Base-by-base conservation (phyloP, 2,329 filamentous ascomycete genomes). In the Ophiostoma tasmaniense region DNA sequence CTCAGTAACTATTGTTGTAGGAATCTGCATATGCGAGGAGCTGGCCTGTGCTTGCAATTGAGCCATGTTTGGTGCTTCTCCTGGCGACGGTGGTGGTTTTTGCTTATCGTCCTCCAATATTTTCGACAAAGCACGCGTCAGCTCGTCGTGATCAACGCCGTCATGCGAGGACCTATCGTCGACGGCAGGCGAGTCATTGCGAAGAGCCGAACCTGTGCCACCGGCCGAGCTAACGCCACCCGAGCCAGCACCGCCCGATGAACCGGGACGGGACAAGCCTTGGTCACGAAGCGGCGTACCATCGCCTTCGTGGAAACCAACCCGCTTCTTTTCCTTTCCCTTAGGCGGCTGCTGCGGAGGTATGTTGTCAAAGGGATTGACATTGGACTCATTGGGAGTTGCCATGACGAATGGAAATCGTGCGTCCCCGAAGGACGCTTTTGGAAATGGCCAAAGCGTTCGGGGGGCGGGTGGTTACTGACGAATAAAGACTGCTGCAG, bases 301-400 rank as follows among this genome's bases (percentile, higher is more conserved):
- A 6, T 69, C 55, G 66, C 68, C 70, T 3, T 70, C 59, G 2
- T 72, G 70, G 45, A 73, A 74, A 17, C 72, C 73, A 17, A 74
- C 73, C 7, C 73, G 71, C 70, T 74, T 74, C 69, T 73, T 74
- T 39, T 74, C 73, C 37, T 72, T 73, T 45, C 52, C 50, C 50
- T 72, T 73, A 17, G 61, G 42, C 20, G 42, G 45, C 25, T 25
- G 69, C 35, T 28, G 61, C 22, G 70, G 64, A 8, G 69, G 67
- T 2, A 67, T 50, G 22, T 14, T 35, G 10, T 66, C 69, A 8
- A 67, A 50, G 20, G 64, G 64, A 64, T 67, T 66, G n/a, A 35
- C 33, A 28, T 59, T 64, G 2, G 66, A 61, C 20, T 50, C 45
- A 22, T 59, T 65, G 0, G 71, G 69, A n/a, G 68, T 71, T 8